Base-by-base conservation (phyloP, 2,329 filamentous ascomycete genomes). In the Hypoxylon sp. region DNA sequence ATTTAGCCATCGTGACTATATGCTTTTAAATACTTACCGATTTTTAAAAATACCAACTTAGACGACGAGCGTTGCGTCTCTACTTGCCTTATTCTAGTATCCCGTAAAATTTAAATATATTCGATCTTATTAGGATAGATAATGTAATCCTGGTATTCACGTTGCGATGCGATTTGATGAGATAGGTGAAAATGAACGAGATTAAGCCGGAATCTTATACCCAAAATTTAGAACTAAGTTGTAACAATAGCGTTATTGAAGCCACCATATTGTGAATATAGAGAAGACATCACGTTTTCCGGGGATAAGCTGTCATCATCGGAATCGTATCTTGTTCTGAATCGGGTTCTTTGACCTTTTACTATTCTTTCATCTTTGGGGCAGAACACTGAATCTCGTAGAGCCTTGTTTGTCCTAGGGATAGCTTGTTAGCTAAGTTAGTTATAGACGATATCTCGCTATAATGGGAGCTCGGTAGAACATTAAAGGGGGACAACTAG, bases 181-280 rank as follows among this genome's bases (percentile, higher is more conserved):
- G 29, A 31, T 31, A 31, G 29, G 3, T 31, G 6, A 31, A 31
- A 31, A 31, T 8, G 6, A 37, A 37, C 4, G 35, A 5, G 5
- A n/a, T 14, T 14, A n/a, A n/a, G 13, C 13, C 13, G 14, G 17
- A 1, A 22, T 22, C 17, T 44, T 44, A 44, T 44, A 19, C 17
- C 3, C 8, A 22, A 19, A 22, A 1, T 11, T 11, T 11, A 8
- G 39, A 10, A 39, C 35, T n/a, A 39, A 39, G 35, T 39, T 3
- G 13, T 39, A 11, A 57, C 54, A 47, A 24, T 24, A 13, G 17
- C 42, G 35, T 57, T 57, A 5, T 57, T n/a, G 10, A 5, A 26
- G 26, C 6, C 4, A 11, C 10, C n/a, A 4, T 19, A 22, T 8
- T 33, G 13, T 5, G n/a, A 2, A 47, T 31, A 13, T 17, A 50